phyloP scores from a whole-genome alignment of 495 filamentous ascomycete genomes.

The Penicillium subrubescens region DNA sequence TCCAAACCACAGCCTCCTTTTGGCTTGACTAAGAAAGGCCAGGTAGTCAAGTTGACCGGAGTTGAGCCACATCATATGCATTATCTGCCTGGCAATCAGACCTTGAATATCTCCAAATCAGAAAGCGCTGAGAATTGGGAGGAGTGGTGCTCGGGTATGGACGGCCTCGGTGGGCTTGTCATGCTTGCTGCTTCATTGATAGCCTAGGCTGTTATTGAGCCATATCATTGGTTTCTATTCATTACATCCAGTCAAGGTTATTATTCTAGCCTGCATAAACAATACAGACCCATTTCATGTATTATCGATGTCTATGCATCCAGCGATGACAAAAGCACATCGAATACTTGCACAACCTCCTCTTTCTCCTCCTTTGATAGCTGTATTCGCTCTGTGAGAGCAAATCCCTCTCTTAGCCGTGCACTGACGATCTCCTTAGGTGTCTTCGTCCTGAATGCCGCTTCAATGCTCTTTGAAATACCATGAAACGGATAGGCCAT shows the following conservation, averaged over 20 bases:
- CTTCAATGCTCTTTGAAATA: conserved; percentile 33
- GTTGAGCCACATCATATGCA: neutral
- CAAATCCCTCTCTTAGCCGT: conserved; percentile 25
- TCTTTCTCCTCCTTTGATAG: conserved; percentile 17
- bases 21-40: conserved; percentile 39
- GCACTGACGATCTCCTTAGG: conserved; percentile 27
- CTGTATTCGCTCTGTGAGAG: conserved; percentile 17
- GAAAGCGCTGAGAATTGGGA: conserved; percentile 39
- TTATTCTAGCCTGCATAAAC: neutral
- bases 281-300: neutral
- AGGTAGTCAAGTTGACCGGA: conserved; percentile 34
- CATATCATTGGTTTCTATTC: too few relatives aligned
- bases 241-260: neutral
- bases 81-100: neutral
- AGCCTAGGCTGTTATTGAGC: neutral
- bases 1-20: conserved; percentile 27
- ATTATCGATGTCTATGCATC: neutral
- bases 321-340: conserved; percentile 18
- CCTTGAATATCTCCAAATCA: conserved; percentile 10
- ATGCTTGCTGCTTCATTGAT: conserved; percentile 48
- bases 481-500: conserved; percentile 32
- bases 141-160: conserved; percentile 51
- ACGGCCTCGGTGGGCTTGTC: conserved; percentile 42
- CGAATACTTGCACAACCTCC: conserved; percentile 21
- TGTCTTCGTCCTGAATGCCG: conserved; percentile 29